Conservation (phyloP, 2,329 filamentous ascomycete species). For the Alternaria conjuncta region DNA sequence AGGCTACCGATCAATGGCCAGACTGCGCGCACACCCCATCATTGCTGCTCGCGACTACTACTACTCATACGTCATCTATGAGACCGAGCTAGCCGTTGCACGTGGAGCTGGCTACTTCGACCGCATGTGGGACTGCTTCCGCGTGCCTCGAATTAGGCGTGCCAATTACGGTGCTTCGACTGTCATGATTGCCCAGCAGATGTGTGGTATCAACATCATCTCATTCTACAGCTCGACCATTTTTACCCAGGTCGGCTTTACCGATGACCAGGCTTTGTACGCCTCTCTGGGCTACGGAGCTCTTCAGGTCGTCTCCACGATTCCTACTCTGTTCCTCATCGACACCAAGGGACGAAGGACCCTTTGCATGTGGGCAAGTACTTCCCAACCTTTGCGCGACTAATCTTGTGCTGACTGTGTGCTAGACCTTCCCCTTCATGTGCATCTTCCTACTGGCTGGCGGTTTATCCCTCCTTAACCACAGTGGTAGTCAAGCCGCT, state of each 20-base stretch:
- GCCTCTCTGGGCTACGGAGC: slow-evolving; percentile 48
- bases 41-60: slow-evolving; percentile 48
- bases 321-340: slow-evolving; percentile 48
- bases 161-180: slow-evolving; percentile 50
- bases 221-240: slow-evolving; percentile 79
- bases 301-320: slow-evolving; percentile 45
- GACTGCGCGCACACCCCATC: slow-evolving; percentile 48
- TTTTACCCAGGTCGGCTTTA: slow-evolving; percentile 62
- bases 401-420: not conserved
- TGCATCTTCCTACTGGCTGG: slow-evolving; percentile 46
- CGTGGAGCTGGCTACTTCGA: slow-evolving; percentile 45
- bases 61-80: slow-evolving; percentile 45
- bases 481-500: slow-evolving; percentile 20
- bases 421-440: slow-evolving; percentile 45
- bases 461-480: slow-evolving; percentile 45
- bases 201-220: slow-evolving; percentile 71
- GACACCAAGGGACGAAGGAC: slow-evolving; percentile 48
- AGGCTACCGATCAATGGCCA: slow-evolving; percentile 58
- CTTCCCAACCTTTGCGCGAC: not conserved
- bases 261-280: slow-evolving; percentile 35
- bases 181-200: slow-evolving; percentile 50
- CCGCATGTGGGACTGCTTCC: slow-evolving; percentile 58
- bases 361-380: slow-evolving; percentile 29
- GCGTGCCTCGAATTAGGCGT: slow-evolving; percentile 46
- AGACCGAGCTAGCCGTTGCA: slow-evolving; percentile 44